Evolutionary conservation across 1,284 basidiomycete species (phyloP), one percentile per base, ranked within the genome.

Genomic region (Cronartium quercuum): DNA sequence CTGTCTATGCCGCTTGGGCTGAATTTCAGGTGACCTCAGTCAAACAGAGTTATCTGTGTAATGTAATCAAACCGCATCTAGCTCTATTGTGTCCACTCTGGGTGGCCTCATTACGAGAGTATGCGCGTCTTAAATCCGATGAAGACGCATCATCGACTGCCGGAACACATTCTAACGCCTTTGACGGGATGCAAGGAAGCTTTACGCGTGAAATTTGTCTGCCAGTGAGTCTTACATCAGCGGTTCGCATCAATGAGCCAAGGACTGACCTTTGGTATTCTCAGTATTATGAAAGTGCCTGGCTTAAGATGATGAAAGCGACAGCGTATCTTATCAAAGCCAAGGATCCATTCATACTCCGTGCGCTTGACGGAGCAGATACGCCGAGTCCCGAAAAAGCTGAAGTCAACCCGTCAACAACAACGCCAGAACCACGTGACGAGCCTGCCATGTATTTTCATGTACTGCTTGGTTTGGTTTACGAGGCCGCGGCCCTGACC

Each of bases 1-100:
- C 95, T 0, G 91, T 92, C 5, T 85, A 98, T 38, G 90, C 92
- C 0, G 96, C 95, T 0, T 99, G 95, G 95, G 94, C 95, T 15
- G 90, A 96, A 80, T 85, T 99, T 12, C 88, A 94, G 80, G 86
- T 94, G 1, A 88, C 94, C 0, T 90, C 89, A 76, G 82, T 85
- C 0, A 84, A 87, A 44, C 91, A 94, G 79, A 80, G 82, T 0
- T 97, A 97, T 82, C 86, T 98, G 6, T 84, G 86, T 37, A 86
- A 90, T 24, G 91, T 99, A 0, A 86, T 98, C 66, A 86, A 89
- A 78, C 94, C 95, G 3, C 89, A 97, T 80, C 84, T 89, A 42
- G 83, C 85, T 5, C 85, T 87, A 0, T 85, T 98, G 21, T 88
- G 89, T 4, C 87, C 89, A 0, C 86, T 94, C 73, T 99, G 96